Percentiles rank a stretch among this genome's conserved stretches.
These are phyloP conservation scores for Pyronema domesticum DNA, from an alignment of 495 filamentous ascomycete genomes.

Conservation along the genomic window DNA sequence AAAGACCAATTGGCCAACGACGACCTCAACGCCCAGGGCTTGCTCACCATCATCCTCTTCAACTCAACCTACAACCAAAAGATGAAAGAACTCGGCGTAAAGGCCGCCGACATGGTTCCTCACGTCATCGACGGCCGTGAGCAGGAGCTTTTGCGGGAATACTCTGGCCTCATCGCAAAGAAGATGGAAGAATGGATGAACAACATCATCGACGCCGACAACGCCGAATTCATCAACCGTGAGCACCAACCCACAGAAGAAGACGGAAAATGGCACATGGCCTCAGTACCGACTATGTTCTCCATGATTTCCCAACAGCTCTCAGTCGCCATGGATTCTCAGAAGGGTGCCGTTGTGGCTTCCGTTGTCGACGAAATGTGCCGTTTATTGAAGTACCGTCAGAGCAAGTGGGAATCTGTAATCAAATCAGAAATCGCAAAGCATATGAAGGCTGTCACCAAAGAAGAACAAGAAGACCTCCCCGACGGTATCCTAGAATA, in stretches of 20 bases:
- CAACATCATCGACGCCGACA: conserved; percentile 64
- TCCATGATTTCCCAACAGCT: conserved; percentile 89
- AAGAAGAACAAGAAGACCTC: conserved; percentile 33
- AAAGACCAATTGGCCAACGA: conserved; percentile 48
- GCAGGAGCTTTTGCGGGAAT: conserved; percentile 76
- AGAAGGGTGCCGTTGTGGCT: conserved; percentile 71
- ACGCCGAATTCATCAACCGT: conserved; percentile 57
- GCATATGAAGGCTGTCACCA: conserved; percentile 39
- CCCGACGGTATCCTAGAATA: conserved; percentile 44
- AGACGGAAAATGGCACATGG: conserved; percentile 33
- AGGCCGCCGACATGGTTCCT: conserved; percentile 50
- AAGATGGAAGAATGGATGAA: conserved; percentile 97
- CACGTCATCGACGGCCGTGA: conserved; percentile 79
- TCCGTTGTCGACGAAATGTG: conserved; percentile 92
- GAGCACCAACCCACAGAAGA: conserved; percentile 52
- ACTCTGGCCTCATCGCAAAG: conserved; percentile 82
- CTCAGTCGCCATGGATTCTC: conserved; percentile 57
- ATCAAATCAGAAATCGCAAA: conserved; percentile 69
- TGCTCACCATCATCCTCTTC: conserved; percentile 64
- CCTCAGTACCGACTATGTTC: conserved; percentile 50
- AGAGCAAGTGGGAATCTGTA: conserved; percentile 68
- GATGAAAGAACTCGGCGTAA: conserved; percentile 76
- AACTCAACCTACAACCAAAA: conserved; percentile 87
- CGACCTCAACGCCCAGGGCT: conserved; percentile 54
- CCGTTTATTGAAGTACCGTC: conserved; percentile 59